Evolutionary conservation across 805 yeast species (phyloP), one percentile per base, ranked within the genome.

Genomic region (Nakazawaea ambrosiae): DNA sequence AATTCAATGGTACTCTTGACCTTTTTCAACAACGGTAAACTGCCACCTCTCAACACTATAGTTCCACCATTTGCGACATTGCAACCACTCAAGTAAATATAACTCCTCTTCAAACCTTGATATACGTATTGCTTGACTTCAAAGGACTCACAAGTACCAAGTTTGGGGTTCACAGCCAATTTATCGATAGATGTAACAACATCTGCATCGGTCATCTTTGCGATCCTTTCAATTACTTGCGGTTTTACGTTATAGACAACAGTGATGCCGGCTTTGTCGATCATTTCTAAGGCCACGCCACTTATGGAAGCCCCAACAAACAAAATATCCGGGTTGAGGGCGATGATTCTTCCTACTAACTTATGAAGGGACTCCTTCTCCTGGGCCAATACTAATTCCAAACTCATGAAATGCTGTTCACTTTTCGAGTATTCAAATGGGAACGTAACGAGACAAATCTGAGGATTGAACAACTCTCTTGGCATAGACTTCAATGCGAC

Each of bases 101-200:
- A 85, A 0, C 94, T 77, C 51, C 87, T 83, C 12, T 77, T 65
- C 1, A 65, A 41, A 40, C 75, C 68, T 4, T 73, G 70, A 51
- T 65, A 73, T 3, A 77, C 63, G 52, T 65, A 90, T 3, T 82
- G 73, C 45, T 75, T 74, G 9, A 85, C 84, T 44, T 81, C 86
- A 53, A 92, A 81, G 5, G 58, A 56, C 3, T 68, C 73, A 58
- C 97, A 90, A 6, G 65, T 62, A 0, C 98, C 99, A 35, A 92
- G 63, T 39, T 70, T 75, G 3, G 86, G 77, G 28, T 66, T 69
- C 47, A 78, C 70, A 10, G 92, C 85, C 11, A 92, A 62, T 50
- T 82, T 85, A 51, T 92, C 96, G 37, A 88, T 81, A 0, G 97
- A 81, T 16, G 81, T 77, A 16, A 86, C 82, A 17, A 94, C 78